Base-by-base conservation (phyloP, 805 yeast genomes). In the Jamesozyma spencerorum region DNA sequence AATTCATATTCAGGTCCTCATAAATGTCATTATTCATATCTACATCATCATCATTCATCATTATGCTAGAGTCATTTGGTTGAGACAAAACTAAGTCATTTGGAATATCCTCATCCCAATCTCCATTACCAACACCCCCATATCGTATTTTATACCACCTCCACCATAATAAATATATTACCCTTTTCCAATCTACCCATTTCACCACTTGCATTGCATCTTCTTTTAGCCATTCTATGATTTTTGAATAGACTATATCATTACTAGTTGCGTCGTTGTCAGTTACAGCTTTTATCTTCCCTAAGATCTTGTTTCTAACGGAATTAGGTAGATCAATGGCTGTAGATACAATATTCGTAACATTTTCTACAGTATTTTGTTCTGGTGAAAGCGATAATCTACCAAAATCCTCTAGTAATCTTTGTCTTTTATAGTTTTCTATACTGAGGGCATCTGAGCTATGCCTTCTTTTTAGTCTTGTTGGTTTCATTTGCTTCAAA, bases 341-440 rank as follows among this genome's bases (percentile, higher is more conserved):
- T 6, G 42, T 45, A 5, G 40, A 30, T 1, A 44, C 29, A 19
- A 40, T 36, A 2, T 41, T 45, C 14, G 42, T 34, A 6, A 38
- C 30, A 17, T 27, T 31, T 28, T 36, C 36, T 22, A 22, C 10
- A 22, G 26, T 22, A 7, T 10, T 22, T 22, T 6, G 26, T 10
- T 22, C 26, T 10, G 6, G 26, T n/a, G 37, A 26, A 8, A 62
- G 32, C 2, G 56, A 44, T n/a, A 65, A 36, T 12, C 50, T 55
- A 19, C 54, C 60, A 14, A 65, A 49, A 44, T 63, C 68, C 17
- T 52, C 49, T 1, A 62, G 43, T 6, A 65, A 45, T 28, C 53
- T 47, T 33, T 49, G 58, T 33, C 56, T 53, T 43, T 65, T 65
- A 48, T 62, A 57, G 34, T 62, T 62, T 26, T 51, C 41, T 1